These are phyloP conservation scores for Diaporthe destruens DNA, from an alignment of 2,329 filamentous ascomycete genomes.

Conservation along the genomic window DNA sequence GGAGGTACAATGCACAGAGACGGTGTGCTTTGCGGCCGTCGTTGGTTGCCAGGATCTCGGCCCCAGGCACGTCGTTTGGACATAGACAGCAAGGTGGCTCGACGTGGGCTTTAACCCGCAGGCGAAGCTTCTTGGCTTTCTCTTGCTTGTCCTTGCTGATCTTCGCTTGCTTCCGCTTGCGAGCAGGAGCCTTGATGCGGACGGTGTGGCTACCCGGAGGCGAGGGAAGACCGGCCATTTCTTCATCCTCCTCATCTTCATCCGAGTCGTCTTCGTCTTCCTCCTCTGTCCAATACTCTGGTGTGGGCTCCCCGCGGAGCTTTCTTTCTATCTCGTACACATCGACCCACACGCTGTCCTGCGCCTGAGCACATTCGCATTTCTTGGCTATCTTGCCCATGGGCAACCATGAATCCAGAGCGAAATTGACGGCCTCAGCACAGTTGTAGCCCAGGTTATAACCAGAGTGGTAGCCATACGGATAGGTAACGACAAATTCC, in stretches of 20 bases:
- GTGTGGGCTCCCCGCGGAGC: conserved; percentile 85
- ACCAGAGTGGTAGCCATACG: conserved; percentile 97
- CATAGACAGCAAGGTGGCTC: conserved; percentile 91
- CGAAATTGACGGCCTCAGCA: conserved; percentile 98
- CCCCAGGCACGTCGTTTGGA: conserved; percentile 86
- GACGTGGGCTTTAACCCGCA: conserved; percentile 77
- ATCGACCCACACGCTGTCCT: conserved; percentile 98
- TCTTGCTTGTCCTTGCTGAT: conserved; percentile 59
- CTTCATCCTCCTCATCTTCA: conserved; percentile 71
- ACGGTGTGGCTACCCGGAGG: conserved; percentile 81
- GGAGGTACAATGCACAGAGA: conserved; percentile 89
- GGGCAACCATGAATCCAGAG: conserved; percentile 92
- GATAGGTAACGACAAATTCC: conserved; percentile 98
- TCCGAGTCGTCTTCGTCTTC: conserved; percentile 77
- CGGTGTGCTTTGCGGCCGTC: conserved; percentile 89
- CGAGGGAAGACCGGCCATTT: conserved; percentile 78
- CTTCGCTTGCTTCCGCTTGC: conserved; percentile 76
- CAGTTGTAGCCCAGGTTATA: conserved; percentile 99
- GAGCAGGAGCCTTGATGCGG: conserved; percentile 70
- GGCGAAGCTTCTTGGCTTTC: conserved; percentile 81
- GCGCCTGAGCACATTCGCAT: conserved; percentile 93
- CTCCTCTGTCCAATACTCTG: conserved; percentile 82
- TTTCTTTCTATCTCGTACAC: conserved; percentile 96
- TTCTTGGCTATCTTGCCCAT: conserved; percentile 97
- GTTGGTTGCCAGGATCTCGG: conserved; percentile 87